phyloP scores from a whole-genome alignment of 352 stramenopile species.

The Pythium plurisporium region DNA sequence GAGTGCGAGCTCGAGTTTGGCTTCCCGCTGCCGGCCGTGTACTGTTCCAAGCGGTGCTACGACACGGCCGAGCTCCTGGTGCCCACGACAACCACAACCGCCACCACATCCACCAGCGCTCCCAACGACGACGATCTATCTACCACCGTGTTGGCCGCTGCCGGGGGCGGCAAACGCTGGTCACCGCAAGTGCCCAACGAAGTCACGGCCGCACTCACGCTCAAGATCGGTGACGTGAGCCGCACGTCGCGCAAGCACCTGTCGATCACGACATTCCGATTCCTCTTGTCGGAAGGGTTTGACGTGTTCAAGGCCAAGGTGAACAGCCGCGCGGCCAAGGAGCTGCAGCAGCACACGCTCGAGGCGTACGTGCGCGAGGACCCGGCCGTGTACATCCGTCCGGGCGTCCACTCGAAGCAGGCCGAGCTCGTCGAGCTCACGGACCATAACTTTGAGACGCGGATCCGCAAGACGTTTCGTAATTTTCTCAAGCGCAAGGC shows the following conservation, averaged over 20 bases:
- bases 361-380: constrained; percentile 61
- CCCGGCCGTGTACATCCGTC: constrained; percentile 68
- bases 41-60: constrained; percentile 43
- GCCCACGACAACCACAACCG: too few species aligned
- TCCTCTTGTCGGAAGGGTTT: constrained; percentile 66
- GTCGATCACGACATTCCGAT: constrained; percentile 51
- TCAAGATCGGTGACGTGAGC: constrained; percentile 73
- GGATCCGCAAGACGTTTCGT: constrained; percentile 64
- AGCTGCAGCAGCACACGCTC: constrained; percentile 36
- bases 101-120: too few species aligned
- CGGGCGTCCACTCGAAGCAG: constrained; percentile 74
- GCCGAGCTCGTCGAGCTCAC: constrained; percentile 70
- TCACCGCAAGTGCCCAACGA: constrained; percentile 50
- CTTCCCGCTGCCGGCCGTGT: constrained; percentile 26
- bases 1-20: constrained; percentile 35
- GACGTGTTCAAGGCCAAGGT: constrained; percentile 69
- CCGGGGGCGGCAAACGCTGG: constrained; percentile 7
- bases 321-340: constrained; percentile 48
- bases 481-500: constrained; percentile 78
- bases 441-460: constrained; percentile 59
- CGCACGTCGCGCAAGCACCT: constrained; percentile 71
- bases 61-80: constrained; percentile 24
- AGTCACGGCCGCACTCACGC: constrained; percentile 54
- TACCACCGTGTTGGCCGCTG: not conserved
- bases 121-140: not conserved